These are phyloP conservation scores for Cercospora sp. DNA, from an alignment of 2,329 filamentous ascomycete genomes.

Conservation along the genomic window DNA sequence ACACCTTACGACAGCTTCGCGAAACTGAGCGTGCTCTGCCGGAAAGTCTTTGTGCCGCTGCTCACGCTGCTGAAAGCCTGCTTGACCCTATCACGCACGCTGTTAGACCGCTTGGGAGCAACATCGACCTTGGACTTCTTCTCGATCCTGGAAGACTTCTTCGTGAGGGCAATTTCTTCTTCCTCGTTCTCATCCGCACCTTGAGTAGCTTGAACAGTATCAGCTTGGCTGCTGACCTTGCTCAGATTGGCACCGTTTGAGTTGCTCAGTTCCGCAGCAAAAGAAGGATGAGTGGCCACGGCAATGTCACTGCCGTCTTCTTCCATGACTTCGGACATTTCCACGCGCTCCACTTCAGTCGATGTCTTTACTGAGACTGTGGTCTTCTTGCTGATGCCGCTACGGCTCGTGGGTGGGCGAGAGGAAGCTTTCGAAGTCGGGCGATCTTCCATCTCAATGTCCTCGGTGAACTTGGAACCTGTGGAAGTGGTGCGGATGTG, in stretches of 20 bases:
- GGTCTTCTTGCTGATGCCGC: constrained; percentile 22
- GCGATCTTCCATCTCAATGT: constrained; percentile 19
- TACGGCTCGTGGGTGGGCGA: constrained; percentile 4
- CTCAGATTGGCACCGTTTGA: constrained; percentile 13
- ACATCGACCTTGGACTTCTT: constrained; percentile 4
- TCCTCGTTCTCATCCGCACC: constrained; percentile 1
- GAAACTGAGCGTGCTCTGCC: constrained; percentile 24
- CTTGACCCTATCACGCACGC: constrained; percentile 20
- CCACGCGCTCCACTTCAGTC: constrained; percentile 17
- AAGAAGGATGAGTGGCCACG: constrained; percentile 1
- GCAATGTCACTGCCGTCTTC: constrained; percentile 14
- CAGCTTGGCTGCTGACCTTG: constrained; percentile 11
- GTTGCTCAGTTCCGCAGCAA: constrained; percentile 10
- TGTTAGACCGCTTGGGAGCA: constrained; percentile 11
- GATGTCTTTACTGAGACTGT: constrained; percentile 22
- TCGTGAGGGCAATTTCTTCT: neutral
- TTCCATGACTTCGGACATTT: constrained; percentile 11
- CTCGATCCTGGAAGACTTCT: constrained; percentile 1
- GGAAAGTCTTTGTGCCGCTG: constrained; percentile 15
- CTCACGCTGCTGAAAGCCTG: constrained; percentile 17
- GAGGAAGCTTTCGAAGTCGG: constrained; percentile 19
- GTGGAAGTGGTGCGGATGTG: constrained; percentile 23
- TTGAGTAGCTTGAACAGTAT: neutral
- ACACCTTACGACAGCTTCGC: constrained; percentile 9
- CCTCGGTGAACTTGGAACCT: constrained; percentile 27